Conservation (phyloP, 2,329 filamentous ascomycete species). For the Colletotrichum musicola region DNA sequence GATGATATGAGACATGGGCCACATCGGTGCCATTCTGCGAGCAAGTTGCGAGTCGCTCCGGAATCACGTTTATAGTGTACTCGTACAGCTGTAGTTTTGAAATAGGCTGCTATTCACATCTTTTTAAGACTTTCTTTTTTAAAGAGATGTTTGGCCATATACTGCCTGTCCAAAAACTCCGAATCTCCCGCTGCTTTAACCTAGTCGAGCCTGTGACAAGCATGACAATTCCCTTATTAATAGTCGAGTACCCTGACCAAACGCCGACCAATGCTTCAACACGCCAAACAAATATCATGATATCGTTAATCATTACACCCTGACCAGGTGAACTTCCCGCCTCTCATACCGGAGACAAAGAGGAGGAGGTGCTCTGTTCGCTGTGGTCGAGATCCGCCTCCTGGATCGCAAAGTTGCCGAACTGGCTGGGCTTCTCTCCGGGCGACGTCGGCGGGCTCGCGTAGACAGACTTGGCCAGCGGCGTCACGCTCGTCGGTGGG, state of each 20-base stretch:
- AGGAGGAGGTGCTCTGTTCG: slow-evolving; percentile 3
- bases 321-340: too few relatives aligned
- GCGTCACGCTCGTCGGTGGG: not conserved
- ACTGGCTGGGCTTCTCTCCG: not conserved
- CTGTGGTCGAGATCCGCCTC: slow-evolving; percentile 2
- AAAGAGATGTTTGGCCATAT: too few relatives aligned
- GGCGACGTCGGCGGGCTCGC: not conserved
- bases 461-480: not conserved
- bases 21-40: too few relatives aligned
- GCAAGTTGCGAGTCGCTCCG: too few relatives aligned
- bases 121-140: too few relatives aligned
- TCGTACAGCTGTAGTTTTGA: too few relatives aligned
- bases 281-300: not conserved
- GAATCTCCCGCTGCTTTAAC: too few relatives aligned
- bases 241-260: not conserved
- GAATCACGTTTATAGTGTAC: too few relatives aligned
- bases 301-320: slow-evolving; percentile 13
- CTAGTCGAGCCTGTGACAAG: not conserved
- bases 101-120: too few relatives aligned
- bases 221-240: not conserved
- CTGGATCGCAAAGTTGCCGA: slow-evolving; percentile 10
- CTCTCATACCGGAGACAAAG: slow-evolving; percentile 21
- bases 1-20: too few relatives aligned
- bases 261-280: not conserved
- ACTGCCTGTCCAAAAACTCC: too few relatives aligned